A percentile compares a stretch with the other conserved stretches of the same genome.
phyloP scores from a whole-genome alignment of 2,329 filamentous ascomycete genomes.

The Stagonosporopsis tanaceti region DNA sequence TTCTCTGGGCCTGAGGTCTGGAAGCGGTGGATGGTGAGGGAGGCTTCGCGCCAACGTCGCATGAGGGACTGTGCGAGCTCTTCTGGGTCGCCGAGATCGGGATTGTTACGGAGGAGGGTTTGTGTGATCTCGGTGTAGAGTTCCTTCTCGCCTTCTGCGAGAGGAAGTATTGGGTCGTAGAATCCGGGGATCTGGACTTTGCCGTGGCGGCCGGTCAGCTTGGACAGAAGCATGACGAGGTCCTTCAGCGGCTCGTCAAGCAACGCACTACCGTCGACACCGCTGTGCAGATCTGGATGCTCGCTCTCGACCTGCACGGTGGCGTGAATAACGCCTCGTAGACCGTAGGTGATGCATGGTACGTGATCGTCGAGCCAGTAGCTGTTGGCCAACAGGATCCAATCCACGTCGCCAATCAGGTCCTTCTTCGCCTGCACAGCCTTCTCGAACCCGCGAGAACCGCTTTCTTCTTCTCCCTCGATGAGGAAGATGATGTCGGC shows the following conservation, averaged over 20 bases:
- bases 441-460: slow-evolving; percentile 87
- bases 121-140: slow-evolving; percentile 85
- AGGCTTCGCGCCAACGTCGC: slow-evolving; percentile 94
- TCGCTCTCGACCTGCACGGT: slow-evolving; percentile 87
- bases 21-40: slow-evolving; percentile 91
- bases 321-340: slow-evolving; percentile 92
- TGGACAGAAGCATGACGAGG: slow-evolving; percentile 81
- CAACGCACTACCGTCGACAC: slow-evolving; percentile 92
- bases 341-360: slow-evolving; percentile 92
- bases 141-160: slow-evolving; percentile 77
- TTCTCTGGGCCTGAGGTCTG: slow-evolving; percentile 89
- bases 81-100: slow-evolving; percentile 68
- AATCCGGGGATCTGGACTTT: slow-evolving; percentile 86
- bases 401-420: slow-evolving; percentile 89
- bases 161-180: slow-evolving; percentile 81
- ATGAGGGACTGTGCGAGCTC: slow-evolving; percentile 85
- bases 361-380: slow-evolving; percentile 98
- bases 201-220: slow-evolving; percentile 81
- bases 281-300: slow-evolving; percentile 89
- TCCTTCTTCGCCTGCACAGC: slow-evolving; percentile 81
- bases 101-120: slow-evolving; percentile 76
- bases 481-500: slow-evolving; percentile 94
- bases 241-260: slow-evolving; percentile 93
- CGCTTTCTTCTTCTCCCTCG: slow-evolving; percentile 95
- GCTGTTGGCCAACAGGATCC: slow-evolving; percentile 94